Evolutionary conservation across 2,329 filamentous ascomycete species (phyloP), one percentile per base, ranked within the genome.

Genomic region (Periconia sp.): DNA sequence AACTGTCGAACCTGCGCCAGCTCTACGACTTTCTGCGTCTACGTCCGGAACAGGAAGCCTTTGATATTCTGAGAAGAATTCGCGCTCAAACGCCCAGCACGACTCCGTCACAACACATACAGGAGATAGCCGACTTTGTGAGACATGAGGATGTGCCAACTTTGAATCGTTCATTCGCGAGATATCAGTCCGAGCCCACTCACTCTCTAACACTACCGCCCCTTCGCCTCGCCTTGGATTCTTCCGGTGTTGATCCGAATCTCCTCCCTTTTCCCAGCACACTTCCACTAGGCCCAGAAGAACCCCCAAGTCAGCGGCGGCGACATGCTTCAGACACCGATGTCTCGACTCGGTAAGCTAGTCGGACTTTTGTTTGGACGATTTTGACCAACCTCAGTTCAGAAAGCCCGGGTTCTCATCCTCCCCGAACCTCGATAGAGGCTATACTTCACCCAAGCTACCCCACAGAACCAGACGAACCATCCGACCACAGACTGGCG

Each of bases 321-420:
- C 53, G 59, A 39, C 52, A 61, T 46, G 47, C 47, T 24, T 54
- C 56, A 23, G 59, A 63, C 40, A 37, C 46, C 10, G 55, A 59
- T 32, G 51, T 61, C 9, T 60, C 61, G 31, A 55, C 55, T 54
- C 53, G 59, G 63, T 66, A 56, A 51, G 57, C 49, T 35, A 24
- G 16, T 17, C 40, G 40, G 19, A 12, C 18, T 23, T 26, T 36
- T 30, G 31, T 36, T 25, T 25, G 44, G 38, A 41, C 36, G 25
- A 34, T 49, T 60, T 64, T 65, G 57, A 63, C 62, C 59, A 57
- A 58, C 56, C 29, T 43, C 44, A 65, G 63, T 46, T 61, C 56
- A 60, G 61, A 58, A 48, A 55, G 48, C 39, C 52, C 51, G 45
- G 44, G 32, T 28, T 47, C 51, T 13, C 32, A 48, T 24, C 48